Evolutionary conservation across 495 filamentous ascomycete species (phyloP), one percentile per base, ranked within the genome.

Genomic region (Neurospora discreta): DNA sequence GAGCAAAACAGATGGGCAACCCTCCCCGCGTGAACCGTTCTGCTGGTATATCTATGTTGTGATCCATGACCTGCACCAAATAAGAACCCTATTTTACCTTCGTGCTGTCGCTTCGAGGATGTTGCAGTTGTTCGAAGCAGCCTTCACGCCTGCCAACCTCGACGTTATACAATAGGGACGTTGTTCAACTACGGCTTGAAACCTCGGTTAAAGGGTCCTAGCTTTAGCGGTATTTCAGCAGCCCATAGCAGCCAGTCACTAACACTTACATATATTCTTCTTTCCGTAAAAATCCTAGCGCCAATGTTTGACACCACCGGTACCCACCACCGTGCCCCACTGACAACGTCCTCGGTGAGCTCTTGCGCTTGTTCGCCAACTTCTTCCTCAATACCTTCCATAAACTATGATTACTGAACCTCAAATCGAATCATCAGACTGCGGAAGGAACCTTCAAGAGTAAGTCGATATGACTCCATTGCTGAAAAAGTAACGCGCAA

Each of bases 241-340:
- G 8, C 6, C 0, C 5, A 3, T 3, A 18, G 52, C 52, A 1
- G 26, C 0, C 10, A 1, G 1, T 0, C 13, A 33, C 52, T 65
- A 65, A 65, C 52, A 65, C 52, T 36, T 0, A 65, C 5, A 2
- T 4, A 1, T 0, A 9, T 18, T 15, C 0, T 15, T 18, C 20
- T 7, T 58, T 58, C 46, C 46, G 0, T 0, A 26, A 58, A 0
- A 15, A 7, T 3, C 23, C 1, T 58, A 26, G 46, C 20, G 11
- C 46, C 20, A 7, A 0, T 4, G 0, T 23, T 58, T 2, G 46
- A 58, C 46, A 11, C 46, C 46, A 52, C 20, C 5, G 33, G 33
- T 36, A 5, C 46, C 46, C 46, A 52, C 20, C 20, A 52, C 1
- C 5, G 1, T 52, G 11, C 44, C 46, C 46, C 44, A 20, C 42